These are phyloP conservation scores for Solanum virginianum DNA, from an alignment of 257 asterid species.

Conservation along the genomic window DNA sequence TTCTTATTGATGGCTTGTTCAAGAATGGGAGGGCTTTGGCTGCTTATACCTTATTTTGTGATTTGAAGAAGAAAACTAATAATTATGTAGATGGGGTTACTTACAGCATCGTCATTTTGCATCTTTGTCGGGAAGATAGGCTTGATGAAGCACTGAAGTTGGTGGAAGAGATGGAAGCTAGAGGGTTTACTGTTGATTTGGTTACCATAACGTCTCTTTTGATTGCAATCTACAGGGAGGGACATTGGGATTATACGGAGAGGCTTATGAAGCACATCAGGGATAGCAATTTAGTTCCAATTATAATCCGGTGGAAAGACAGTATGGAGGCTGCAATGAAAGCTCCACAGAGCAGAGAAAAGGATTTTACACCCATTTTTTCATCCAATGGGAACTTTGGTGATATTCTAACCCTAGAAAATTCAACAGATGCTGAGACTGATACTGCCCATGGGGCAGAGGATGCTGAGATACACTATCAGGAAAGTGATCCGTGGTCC, in stretches of 20 bases:
- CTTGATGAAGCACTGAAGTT: slow-evolving; percentile 60
- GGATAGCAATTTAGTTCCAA: slow-evolving; percentile 61
- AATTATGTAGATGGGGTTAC: slow-evolving; percentile 64
- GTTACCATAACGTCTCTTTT: slow-evolving; percentile 68
- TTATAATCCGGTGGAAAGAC: slow-evolving; percentile 68
- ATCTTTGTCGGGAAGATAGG: slow-evolving; percentile 54
- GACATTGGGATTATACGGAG: slow-evolving; percentile 63
- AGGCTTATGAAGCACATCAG: slow-evolving; percentile 62
- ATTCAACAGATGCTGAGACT: slow-evolving; percentile 5
- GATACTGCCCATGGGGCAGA: slow-evolving; percentile 5
- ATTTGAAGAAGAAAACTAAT: slow-evolving; percentile 75
- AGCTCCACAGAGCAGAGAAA: slow-evolving; percentile 48
- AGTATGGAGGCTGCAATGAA: slow-evolving; percentile 61
- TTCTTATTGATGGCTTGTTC: slow-evolving; percentile 74
- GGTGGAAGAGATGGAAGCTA: slow-evolving; percentile 88
- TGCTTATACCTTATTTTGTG: slow-evolving; percentile 64
- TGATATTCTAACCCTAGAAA: slow-evolving; percentile 33
- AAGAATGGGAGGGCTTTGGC: slow-evolving; percentile 79
- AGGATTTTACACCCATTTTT: slow-evolving; percentile 61
- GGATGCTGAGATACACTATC: slow-evolving; percentile 2
- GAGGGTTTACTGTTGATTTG: slow-evolving; percentile 75
- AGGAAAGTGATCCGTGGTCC: slow-evolving; percentile 70
- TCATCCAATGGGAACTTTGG: slow-evolving; percentile 37
- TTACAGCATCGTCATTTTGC: slow-evolving; percentile 60
- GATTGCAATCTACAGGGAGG: slow-evolving; percentile 49